These are phyloP conservation scores for Chrysochromulina parva DNA, from an alignment of 78 protist genomes.

Conservation along the genomic window DNA sequence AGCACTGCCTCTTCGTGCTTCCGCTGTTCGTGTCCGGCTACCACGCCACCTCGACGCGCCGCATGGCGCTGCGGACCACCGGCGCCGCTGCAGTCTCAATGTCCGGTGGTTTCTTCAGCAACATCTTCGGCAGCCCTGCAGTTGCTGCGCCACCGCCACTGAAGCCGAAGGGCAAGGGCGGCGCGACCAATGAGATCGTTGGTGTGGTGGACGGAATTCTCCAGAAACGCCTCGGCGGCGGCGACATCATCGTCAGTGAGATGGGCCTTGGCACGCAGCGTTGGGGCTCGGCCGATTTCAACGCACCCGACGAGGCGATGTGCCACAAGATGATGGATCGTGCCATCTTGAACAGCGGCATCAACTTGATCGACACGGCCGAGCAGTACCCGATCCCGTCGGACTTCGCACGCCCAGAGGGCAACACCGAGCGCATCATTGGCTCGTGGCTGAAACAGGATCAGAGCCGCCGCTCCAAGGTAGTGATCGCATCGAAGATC, in stretches of 20 bases:
- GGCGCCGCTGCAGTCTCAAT: too few species aligned
- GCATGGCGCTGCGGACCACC: too few species aligned
- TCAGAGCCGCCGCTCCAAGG: neutral
- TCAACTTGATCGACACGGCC: constrained; percentile 38
- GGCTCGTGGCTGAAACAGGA: constrained; percentile 28
- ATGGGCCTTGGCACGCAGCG: constrained; percentile 47
- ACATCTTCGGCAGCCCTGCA: too few species aligned
- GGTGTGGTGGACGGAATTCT: neutral
- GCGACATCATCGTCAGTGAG: neutral
- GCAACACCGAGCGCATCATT: constrained; percentile 24
- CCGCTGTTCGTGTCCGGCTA: too few species aligned
- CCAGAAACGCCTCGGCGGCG: neutral
- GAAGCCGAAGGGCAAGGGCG: too few species aligned
- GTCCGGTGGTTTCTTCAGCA: too few species aligned
- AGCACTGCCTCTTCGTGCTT: too few species aligned
- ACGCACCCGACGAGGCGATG: constrained; percentile 38
- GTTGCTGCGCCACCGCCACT: too few species aligned
- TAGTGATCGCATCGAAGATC: constrained; percentile 48
- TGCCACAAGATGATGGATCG: neutral
- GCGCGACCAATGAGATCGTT: neutral
- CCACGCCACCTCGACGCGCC: too few species aligned
- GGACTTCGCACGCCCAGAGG: neutral
- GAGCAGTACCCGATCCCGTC: constrained; percentile 48
- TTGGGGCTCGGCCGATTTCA: neutral
- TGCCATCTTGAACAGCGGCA: neutral